Base-by-base conservation (phyloP, 345 rosid genomes). In the Zanthoxylum bungeanum region DNA sequence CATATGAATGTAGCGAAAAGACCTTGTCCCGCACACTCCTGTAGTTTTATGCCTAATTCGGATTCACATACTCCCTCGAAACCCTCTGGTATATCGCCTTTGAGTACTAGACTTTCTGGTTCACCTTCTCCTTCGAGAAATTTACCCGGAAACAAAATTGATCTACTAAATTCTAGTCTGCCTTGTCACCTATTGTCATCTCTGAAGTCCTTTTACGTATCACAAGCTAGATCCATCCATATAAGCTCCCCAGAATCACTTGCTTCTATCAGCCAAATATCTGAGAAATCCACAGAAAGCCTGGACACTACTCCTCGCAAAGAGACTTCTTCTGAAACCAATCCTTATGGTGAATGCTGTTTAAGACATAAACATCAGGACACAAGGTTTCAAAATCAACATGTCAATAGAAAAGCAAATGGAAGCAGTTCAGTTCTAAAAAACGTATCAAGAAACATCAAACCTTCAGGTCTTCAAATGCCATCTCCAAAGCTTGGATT, bases 401-500 rank as follows among this genome's bases (percentile, higher is more conserved):
- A 44, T 56, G 40, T 12, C 22, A 64, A 65, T 9, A 58, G 37
- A 34, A 44, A 21, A 47, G 37, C 74, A 4, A 31, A 9, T 19
- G 37, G 68, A 40, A 71, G 39, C 39, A 73, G 37, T 44, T 72
- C 59, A 11, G 17, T 49, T 47, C 70, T 44, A 7, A 21, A 47
- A 14, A 66, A 28, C 46, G 21, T 39, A 55, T 56, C 77, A 33
- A 73, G 49, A 51, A 76, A 68, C 37, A 49, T n/a, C 44, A 74
- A 30, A 71, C 60, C 79, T 60, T 80, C 90, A 4, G 69, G 82
- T 37, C 83, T 86, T 62, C 73, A 84, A 61, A 66, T 72, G 76
- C 88, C 90, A 5, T 82, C 81, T 0, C 85, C 86, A 17, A 86
- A 82, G 78, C 65, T 82, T 17, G 90, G 90, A 51, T 84, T 62